Evolutionary conservation across 177 flowering plant genomes (phyloP).

Genomic region (Vitis hybrid): DNA sequence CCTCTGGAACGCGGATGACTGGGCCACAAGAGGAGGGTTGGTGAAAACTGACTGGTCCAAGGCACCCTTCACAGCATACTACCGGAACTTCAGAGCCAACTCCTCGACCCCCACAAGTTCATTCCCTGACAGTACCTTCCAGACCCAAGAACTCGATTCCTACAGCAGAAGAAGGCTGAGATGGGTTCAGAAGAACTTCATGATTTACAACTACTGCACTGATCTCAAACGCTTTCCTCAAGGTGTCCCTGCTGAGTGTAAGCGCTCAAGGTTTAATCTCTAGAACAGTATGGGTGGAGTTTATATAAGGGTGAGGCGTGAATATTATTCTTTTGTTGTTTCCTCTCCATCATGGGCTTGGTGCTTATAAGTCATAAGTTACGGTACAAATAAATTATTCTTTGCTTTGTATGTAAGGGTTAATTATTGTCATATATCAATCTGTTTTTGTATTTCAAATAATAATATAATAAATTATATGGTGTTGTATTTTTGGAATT

Average conservation of each 20-base stretch:
- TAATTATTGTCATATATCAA: too few species aligned
- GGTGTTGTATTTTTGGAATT: too few species aligned
- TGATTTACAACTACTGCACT: slow-evolving; percentile 42
- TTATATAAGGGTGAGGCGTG: too few species aligned
- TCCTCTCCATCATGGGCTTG: too few species aligned
- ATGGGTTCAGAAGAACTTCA: slow-evolving; percentile 46
- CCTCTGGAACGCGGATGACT: slow-evolving; percentile 48
- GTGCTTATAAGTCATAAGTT: too few species aligned
- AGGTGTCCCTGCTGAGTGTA: slow-evolving; percentile 39
- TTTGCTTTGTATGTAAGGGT: too few species aligned
- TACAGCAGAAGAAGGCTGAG: slow-evolving; percentile 27
- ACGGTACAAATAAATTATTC: too few species aligned
- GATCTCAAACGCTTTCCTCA: slow-evolving; percentile 34
- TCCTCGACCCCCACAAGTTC: slow-evolving; percentile 12
- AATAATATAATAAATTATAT: too few species aligned
- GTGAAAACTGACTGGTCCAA: slow-evolving; percentile 48
- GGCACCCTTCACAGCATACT: slow-evolving; percentile 47
- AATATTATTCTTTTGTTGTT: too few species aligned
- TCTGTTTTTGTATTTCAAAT: too few species aligned
- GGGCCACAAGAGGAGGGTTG: slow-evolving; percentile 48
- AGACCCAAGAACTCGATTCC: slow-evolving; percentile 29
- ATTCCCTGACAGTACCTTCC: slow-evolving; percentile 9
- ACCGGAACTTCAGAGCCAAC: slow-evolving; percentile 35
- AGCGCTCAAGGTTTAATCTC: slow-evolving; percentile 15
- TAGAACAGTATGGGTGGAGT: neutral